Base-by-base conservation (phyloP, 495 filamentous ascomycete genomes). In the Letharia lupina region DNA sequence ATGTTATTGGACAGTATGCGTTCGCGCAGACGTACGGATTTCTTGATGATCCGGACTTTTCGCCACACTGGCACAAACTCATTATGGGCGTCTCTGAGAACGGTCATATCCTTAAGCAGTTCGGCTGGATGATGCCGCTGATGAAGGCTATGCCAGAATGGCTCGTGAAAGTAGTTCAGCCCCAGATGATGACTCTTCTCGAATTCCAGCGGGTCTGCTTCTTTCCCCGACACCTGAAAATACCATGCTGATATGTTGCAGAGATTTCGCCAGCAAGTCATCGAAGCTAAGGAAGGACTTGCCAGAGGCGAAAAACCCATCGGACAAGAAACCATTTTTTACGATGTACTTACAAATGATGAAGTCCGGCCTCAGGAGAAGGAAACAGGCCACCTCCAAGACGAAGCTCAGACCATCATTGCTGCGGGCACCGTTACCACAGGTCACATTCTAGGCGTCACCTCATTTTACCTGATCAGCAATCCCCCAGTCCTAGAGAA, bases 401-500 rank as follows among this genome's bases (percentile, higher is more conserved):
- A 77, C 18, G 81, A 85, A 65, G 80, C 77, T 5, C 71, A 75
- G 42, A 67, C 72, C 0, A 63, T 85, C 12, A 72, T 83, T 16
- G 74, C 72, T 2, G 82, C 82, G 11, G 83, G 83, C 7, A 69
- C 73, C 28, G 50, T 77, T 11, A 67, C 70, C 3, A 67, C 76
- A 12, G 72, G 75, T 44, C 75, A 73, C 20, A 70, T 67, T 7
- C 44, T 70, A 13, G 60, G 63, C 6, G 23, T 66, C 42, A 59
- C 58, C 18, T 37, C 66, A 12, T 81, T 72, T 58, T 71, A 78
- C 62, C 37, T 82, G 18, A 71, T 81, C 16, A 68, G 63, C 16
- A 72, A 78, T 44, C 75, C 74, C 8, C 57, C 67, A 0, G 70
- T 75, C 10, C 66, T 77, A 0, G 28, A 33, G 11, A 73, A 67